phyloP scores from a whole-genome alignment of 257 asterid species.

The Petunia axillaris region DNA sequence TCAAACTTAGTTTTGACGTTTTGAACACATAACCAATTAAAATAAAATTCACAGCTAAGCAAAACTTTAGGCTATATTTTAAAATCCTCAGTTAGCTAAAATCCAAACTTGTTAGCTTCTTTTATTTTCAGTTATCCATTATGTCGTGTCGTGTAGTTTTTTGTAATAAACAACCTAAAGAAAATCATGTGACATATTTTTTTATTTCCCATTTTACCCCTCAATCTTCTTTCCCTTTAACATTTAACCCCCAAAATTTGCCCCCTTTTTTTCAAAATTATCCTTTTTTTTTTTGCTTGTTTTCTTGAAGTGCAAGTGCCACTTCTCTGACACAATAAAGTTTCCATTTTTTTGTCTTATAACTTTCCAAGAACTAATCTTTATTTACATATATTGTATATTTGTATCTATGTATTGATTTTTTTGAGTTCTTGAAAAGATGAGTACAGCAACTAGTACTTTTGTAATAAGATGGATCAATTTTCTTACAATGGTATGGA shows the following conservation, averaged over 20 bases:
- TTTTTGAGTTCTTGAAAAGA: constrained; percentile 31
- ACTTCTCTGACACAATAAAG: constrained; percentile 11
- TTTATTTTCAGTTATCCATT: not conserved
- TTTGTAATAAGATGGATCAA: constrained; percentile 87
- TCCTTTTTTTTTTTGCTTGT: not conserved
- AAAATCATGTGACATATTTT: not conserved
- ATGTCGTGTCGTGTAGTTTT: constrained; percentile 8
- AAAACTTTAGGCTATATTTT: not conserved
- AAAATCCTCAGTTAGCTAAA: not conserved
- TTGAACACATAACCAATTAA: not conserved
- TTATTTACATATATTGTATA: not conserved
- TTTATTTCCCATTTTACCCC: constrained; percentile 19
- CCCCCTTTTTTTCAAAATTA: not conserved
- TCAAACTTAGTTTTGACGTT: not conserved
- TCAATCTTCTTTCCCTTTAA: not conserved
- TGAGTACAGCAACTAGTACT: constrained; percentile 79
- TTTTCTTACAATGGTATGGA: constrained; percentile 76
- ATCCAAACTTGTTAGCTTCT: constrained; percentile 18
- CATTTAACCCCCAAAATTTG: not conserved
- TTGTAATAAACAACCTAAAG: not conserved
- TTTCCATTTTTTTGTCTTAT: constrained; percentile 22
- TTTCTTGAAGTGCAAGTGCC: constrained; percentile 32
- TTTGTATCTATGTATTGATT: constrained; percentile 21
- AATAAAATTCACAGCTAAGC: not conserved
- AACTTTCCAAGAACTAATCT: constrained; percentile 2